These are phyloP conservation scores for Penicillium pancosmium DNA, from an alignment of 495 filamentous ascomycete genomes.

Conservation along the genomic window DNA sequence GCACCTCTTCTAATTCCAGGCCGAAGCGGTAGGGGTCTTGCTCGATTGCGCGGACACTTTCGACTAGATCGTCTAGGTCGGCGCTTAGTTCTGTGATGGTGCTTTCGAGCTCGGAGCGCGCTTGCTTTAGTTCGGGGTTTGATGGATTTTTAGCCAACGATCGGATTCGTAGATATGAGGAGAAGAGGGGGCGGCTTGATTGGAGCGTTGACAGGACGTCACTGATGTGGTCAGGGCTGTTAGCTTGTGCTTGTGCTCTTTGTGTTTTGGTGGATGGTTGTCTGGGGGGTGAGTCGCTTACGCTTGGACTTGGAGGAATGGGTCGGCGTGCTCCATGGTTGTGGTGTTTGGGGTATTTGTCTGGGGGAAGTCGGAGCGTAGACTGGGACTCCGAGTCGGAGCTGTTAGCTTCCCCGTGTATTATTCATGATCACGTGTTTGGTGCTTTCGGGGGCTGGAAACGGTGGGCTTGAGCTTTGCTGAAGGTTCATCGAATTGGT, in stretches of 20 bases:
- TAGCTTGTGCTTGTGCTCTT: not conserved
- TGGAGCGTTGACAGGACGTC: constrained; percentile 85
- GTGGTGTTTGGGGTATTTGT: constrained; percentile 9
- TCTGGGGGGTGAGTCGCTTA: constrained; percentile 36
- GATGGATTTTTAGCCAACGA: constrained; percentile 69
- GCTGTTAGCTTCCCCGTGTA: constrained; percentile 13
- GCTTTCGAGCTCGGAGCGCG: constrained; percentile 78
- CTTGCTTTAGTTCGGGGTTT: constrained; percentile 84
- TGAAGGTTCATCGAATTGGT: too few species aligned
- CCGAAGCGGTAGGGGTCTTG: constrained; percentile 88
- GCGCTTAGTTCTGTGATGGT: constrained; percentile 76
- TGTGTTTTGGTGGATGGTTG: not conserved
- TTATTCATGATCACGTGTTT: constrained; percentile 21
- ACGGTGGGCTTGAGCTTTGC: too few species aligned
- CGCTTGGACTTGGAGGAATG: constrained; percentile 93
- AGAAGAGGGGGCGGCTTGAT: constrained; percentile 80
- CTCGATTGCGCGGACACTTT: constrained; percentile 86
- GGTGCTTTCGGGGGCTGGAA: not conserved
- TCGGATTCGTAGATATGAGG: constrained; percentile 94
- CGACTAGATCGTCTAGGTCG: constrained; percentile 87
- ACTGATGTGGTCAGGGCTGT: constrained; percentile 42
- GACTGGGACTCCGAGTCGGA: constrained; percentile 8
- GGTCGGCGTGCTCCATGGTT: constrained; percentile 73
- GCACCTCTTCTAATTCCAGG: constrained; percentile 80
- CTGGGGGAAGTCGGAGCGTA: constrained; percentile 10